Base-by-base conservation (phyloP, 495 filamentous ascomycete species). In the Stereocaulon alpinum region DNA sequence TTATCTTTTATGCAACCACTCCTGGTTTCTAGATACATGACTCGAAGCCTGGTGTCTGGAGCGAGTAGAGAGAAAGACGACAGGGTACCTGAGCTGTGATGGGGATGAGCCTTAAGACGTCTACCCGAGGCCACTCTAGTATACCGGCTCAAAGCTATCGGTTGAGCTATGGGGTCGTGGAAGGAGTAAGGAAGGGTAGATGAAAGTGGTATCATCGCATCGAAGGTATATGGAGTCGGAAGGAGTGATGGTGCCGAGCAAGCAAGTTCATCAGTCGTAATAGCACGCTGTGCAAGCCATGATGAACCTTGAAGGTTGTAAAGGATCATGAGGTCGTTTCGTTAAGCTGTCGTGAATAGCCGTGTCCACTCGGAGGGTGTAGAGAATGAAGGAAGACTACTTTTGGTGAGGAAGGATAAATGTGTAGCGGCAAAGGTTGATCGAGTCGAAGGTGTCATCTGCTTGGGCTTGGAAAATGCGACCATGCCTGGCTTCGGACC, bases 221-320 rank as follows among this genome's bases (percentile, higher is more conserved):
- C 32, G 49, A 58, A 47, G 50, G 40, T 34, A 50, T 32, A 45
- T 56, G 51, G 49, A 22, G 56, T 40, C 29, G 57, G 58, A 63
- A 57, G 52, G 52, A 62, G n/a, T 48, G 55, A 15, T 56, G 52
- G 41, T 49, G 27, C 47, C 47, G 34, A 43, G 44, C 53, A 56
- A 59, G 61, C 60, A 55, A 54, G 20, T 52, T 66, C 64, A 44
- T 66, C 43, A 64, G 52, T 64, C 59, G 55, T 64, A 47, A 62
- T 37, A 52, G 45, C 51, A 63, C 56, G 58, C 58, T 53, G 58
- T 54, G 45, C 49, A 45, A 54, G 58, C 62, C 43, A 60, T 44
- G 44, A 53, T 61, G 49, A 51, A 34, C 61, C 58, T 44, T 47
- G 40, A 63, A 45, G 47, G 56, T 56, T 30, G 51, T 62, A 29